Evolutionary conservation across 768 basidiomycete genomes (phyloP), one percentile per base, ranked within the genome.

Genomic region (Phylloporus sp.): DNA sequence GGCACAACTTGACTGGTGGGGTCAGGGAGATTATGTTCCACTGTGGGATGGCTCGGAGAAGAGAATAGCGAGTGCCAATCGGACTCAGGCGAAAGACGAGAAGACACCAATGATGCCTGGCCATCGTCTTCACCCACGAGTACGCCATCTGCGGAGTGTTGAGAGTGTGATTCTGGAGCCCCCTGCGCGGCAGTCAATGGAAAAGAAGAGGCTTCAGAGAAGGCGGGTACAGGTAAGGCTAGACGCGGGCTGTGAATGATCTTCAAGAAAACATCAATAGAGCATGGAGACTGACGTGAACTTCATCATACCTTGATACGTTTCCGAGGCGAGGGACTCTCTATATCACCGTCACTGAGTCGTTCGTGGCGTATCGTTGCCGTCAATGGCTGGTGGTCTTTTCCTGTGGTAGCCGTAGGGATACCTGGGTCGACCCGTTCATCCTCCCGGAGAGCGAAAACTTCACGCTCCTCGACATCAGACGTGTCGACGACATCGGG

Each of bases 401-500:
- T 47, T 33, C 36, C 39, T n/a, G 29, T 31, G 27, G 26, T 27
- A 18, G n/a, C 7, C n/a, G n/a, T n/a, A n/a, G n/a, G n/a, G n/a
- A n/a, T n/a, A n/a, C n/a, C 15, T 28, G 45, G 23, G 28, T 9
- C 17, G 5, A 14, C 2, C 41, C 42, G 38, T 10, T 26, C 37
- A 5, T 41, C 46, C 18, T 62, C 48, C 6, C 56, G 46, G 51
- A 50, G 42, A 13, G 47, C 35, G n/a, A 76, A 49, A 36, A 71
- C 69, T 55, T 77, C 77, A 32, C 71, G 70, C 53, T 85, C 82
- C 54, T 83, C 82, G 38, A 68, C 63, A 53, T 85, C 82, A 5
- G 82, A 84, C 15, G 82, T 82, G 56, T 80, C 80, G 13, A 84
- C 75, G 38, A 77, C 57, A 35, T 79, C 79, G 6, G 51, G 50